A percentile compares a stretch with the other conserved stretches of the same genome.
Evolutionary conservation across 1,139 yeast genomes (phyloP).

Genomic region (Kluyveromyces sp.): DNA sequence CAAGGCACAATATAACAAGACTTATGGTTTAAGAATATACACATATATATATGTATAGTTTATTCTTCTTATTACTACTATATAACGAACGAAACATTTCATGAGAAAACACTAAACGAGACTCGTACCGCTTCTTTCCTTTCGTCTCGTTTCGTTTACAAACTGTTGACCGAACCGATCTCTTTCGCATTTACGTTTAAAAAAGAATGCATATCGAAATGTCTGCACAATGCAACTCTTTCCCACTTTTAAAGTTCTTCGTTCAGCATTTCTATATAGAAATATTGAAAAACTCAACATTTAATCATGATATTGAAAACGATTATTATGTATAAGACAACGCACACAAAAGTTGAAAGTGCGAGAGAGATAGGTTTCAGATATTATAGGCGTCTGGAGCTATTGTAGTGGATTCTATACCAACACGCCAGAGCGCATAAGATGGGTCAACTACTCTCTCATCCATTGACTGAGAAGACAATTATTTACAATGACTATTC

Average conservation of each 20-base stretch:
- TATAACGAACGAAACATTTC: not conserved
- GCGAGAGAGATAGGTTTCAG: not conserved
- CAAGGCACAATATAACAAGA: too few species aligned
- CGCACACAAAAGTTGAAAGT: not conserved
- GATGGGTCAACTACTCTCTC: slow-evolving; percentile 74
- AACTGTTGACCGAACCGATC: too few species aligned
- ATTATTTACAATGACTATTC: slow-evolving; percentile 39
- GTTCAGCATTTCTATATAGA: not conserved
- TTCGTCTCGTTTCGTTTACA: too few species aligned
- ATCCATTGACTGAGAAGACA: slow-evolving; percentile 64
- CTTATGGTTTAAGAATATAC: too few species aligned
- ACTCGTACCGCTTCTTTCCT: too few species aligned
- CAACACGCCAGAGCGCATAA: not conserved
- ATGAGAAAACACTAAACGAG: not conserved
- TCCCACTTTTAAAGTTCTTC: not conserved
- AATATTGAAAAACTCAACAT: not conserved
- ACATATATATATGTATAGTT: too few species aligned
- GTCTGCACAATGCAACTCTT: not conserved
- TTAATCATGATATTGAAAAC: not conserved
- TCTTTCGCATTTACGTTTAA: too few species aligned
- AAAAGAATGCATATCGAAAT: too few species aligned
- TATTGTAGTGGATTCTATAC: too few species aligned
- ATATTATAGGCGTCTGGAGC: too few species aligned
- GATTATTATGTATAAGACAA: not conserved
- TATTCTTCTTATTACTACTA: too few species aligned